Conservation (phyloP, 495 filamentous ascomycete genomes). For the Xylaria acuta region DNA sequence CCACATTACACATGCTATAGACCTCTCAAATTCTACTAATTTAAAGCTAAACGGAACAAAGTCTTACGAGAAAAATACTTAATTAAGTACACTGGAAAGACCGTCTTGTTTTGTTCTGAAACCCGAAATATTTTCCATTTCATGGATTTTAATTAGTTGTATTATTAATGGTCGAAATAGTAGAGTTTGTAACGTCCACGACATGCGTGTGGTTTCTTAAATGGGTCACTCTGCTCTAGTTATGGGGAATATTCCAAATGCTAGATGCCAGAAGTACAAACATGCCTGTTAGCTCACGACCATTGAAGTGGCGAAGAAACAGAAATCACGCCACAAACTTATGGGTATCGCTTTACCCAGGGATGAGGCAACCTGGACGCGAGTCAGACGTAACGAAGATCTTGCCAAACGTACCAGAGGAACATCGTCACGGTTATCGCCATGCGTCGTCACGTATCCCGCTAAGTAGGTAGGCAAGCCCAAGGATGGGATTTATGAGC, state of each 20-base stretch:
- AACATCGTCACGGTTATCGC: neutral
- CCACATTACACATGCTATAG: too few relatives aligned
- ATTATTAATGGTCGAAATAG: too few relatives aligned
- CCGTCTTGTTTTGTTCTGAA: too few relatives aligned
- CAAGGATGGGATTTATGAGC: neutral
- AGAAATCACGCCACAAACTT: constrained; percentile 8
- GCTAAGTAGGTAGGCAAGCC: neutral
- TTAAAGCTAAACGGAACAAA: too few relatives aligned
- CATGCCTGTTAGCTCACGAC: constrained; percentile 7
- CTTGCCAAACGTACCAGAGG: constrained; percentile 2
- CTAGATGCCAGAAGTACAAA: neutral
- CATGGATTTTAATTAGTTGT: too few relatives aligned
- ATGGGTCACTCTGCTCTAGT: neutral
- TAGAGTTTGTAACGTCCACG: too few relatives aligned
- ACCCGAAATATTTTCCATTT: too few relatives aligned
- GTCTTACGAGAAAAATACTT: too few relatives aligned
- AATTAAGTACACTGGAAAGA: too few relatives aligned
- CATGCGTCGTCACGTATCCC: neutral
- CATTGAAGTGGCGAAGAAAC: neutral
- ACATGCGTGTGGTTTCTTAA: too few relatives aligned
- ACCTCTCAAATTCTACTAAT: too few relatives aligned
- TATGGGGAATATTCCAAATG: neutral
- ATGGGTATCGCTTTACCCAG: neutral
- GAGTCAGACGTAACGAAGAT: constrained; percentile 2
- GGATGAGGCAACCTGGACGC: constrained; percentile 4